phyloP scores from a whole-genome alignment of 2,329 filamentous ascomycete species.

The Fragosphaeria purpurea region DNA sequence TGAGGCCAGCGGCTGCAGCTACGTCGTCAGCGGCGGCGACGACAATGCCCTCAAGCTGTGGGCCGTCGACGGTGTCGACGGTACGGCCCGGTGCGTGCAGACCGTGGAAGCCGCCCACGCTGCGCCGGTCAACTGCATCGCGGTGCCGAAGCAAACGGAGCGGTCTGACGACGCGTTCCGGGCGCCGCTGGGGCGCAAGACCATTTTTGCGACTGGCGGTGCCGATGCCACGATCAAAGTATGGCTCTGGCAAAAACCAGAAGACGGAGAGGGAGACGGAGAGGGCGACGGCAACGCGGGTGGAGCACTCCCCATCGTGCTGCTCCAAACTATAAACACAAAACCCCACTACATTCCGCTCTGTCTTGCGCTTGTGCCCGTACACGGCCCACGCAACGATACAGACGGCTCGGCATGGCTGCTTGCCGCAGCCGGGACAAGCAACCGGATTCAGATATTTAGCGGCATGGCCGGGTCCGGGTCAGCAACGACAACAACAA shows the following conservation, averaged over 20 bases:
- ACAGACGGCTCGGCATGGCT: constrained; percentile 49
- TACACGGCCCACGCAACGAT: constrained; percentile 40
- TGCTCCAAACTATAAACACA: constrained; percentile 62
- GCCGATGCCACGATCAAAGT: constrained; percentile 64
- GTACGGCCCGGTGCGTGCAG: constrained; percentile 34
- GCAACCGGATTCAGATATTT: constrained; percentile 71
- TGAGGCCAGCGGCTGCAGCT: constrained; percentile 7
- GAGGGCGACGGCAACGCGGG: no score
- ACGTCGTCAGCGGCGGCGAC: constrained; percentile 70
- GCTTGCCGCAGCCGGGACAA: constrained; percentile 80
- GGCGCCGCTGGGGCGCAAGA: neutral
- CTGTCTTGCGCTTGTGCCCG: constrained; percentile 56
- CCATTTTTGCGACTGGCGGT: constrained; percentile 63
- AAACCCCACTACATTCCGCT: constrained; percentile 75
- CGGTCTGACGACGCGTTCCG: no score
- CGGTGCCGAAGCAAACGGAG: constrained; percentile 20
- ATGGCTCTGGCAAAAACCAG: constrained; percentile 39
- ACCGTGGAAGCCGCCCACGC: constrained; percentile 57
- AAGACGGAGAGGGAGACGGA: no score
- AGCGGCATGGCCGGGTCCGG: constrained; percentile 32
- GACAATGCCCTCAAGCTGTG: constrained; percentile 72
- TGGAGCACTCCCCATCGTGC: constrained; percentile 50
- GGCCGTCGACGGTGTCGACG: constrained; percentile 29
- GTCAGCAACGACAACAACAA: constrained; percentile 20
- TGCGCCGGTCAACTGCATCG: constrained; percentile 64